Evolutionary conservation across 2,329 filamentous ascomycete species (phyloP), one percentile per base, ranked within the genome.

Genomic region (Fusarium metavorans): DNA sequence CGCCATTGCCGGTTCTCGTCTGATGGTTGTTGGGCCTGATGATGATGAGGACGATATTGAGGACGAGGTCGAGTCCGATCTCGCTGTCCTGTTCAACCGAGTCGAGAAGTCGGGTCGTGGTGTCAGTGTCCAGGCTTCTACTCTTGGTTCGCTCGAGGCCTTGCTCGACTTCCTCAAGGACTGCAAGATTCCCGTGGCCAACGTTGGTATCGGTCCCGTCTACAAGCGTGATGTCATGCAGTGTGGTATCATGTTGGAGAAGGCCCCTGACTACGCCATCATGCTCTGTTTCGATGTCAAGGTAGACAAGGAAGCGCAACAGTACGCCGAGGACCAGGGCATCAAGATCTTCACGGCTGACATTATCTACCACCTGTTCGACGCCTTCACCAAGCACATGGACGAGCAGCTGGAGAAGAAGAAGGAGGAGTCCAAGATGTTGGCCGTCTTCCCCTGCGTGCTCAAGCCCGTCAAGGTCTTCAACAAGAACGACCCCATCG

Each of bases 231-330:
- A 99, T 84, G 94, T 99, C 64, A 97, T 98, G 90, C 95, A 92
- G 91, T 89, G 94, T 87, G 95, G 95, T 80, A 93, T 94, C 77
- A 99, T 99, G 97, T 84, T 98, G 80, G 97, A 99, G 85, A 98
- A 98, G 87, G 90, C 92, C 18, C 95, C 95, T 76, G 95, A 99
- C 82, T 97, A 92, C 78, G 97, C 97, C n/a, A 94, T 98, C 82
- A 99, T 99, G 97, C 92, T 99, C 60, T 98, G 97, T 84, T 99
- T 99, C 89, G 97, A 99, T 83, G 97, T 99, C 85, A 98, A 98
- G 87, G 94, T 99, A 18, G 97, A 99, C 86, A 98, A 98, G 84
- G 97, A 99, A 82, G 97, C 97, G 1, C 92, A 93, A 76, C 89
- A 90, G 11, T 97, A 98, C 79, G 97, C 97, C 13, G 95, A 98